These are phyloP conservation scores for Neofusicoccum sp. DNA, from an alignment of 2,329 filamentous ascomycete genomes.

Conservation along the genomic window DNA sequence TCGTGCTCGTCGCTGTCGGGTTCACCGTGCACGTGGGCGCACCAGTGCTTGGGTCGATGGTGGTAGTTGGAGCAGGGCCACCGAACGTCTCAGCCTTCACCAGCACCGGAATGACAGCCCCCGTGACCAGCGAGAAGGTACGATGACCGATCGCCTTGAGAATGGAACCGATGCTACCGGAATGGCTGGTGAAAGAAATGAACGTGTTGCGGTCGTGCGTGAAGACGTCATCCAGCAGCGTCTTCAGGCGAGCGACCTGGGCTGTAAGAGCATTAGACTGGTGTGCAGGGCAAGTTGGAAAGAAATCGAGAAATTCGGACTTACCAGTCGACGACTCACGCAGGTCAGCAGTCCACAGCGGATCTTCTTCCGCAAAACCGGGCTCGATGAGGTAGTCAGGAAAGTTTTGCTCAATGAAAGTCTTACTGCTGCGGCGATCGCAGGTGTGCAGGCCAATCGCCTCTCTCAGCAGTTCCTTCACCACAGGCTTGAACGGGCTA, in stretches of 20 bases:
- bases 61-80: not conserved
- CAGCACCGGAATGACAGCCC: slow-evolving; percentile 66
- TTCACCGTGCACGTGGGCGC: slow-evolving; percentile 10
- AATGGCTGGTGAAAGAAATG: slow-evolving; percentile 58
- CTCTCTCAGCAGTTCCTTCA: slow-evolving; percentile 67
- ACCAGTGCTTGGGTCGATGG: slow-evolving; percentile 3
- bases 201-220: slow-evolving; percentile 45
- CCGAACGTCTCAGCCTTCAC: slow-evolving; percentile 55
- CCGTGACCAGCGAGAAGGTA: slow-evolving; percentile 62
- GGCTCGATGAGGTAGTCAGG: slow-evolving; percentile 58
- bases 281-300: not conserved
- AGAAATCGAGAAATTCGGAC: not conserved
- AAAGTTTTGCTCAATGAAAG: slow-evolving; percentile 53
- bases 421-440: slow-evolving; percentile 58
- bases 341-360: slow-evolving; percentile 46
- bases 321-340: slow-evolving; percentile 15
- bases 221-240: slow-evolving; percentile 56
- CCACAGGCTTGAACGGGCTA: slow-evolving; percentile 54
- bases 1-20: not conserved
- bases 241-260: slow-evolving; percentile 23
- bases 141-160: slow-evolving; percentile 60
- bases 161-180: slow-evolving; percentile 57
- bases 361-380: slow-evolving; percentile 60
- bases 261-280: not conserved
- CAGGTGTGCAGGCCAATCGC: slow-evolving; percentile 68